Percentiles rank a stretch among this genome's conserved stretches.
phyloP scores from a whole-genome alignment of 2,329 filamentous ascomycete species.

The Golovinomyces cichoracearum region DNA sequence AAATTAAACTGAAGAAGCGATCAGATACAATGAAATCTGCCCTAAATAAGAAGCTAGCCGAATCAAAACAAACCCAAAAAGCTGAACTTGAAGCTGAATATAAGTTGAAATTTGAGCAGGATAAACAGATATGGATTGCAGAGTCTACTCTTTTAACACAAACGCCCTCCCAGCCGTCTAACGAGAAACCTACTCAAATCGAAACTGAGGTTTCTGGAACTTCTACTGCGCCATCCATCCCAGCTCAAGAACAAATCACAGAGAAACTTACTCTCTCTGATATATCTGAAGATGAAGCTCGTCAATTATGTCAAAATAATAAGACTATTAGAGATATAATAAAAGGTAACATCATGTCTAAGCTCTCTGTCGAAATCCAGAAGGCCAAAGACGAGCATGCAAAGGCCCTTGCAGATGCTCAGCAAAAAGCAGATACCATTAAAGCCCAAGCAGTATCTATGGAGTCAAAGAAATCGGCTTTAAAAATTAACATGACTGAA shows the following conservation, averaged over 20 bases:
- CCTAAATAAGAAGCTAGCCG: constrained; percentile 39
- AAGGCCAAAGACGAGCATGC: constrained; percentile 28
- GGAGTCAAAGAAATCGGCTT: constrained; percentile 45
- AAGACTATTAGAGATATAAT: constrained; percentile 20
- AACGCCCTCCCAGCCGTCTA: constrained; percentile 7
- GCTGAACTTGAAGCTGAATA: constrained; percentile 24
- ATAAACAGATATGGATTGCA: constrained; percentile 34
- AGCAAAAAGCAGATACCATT: constrained; percentile 18
- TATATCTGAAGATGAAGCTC: constrained; percentile 28
- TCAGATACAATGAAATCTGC: constrained; percentile 43
- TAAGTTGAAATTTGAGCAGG: constrained; percentile 30
- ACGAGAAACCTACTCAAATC: constrained; percentile 19
- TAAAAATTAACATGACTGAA: constrained; percentile 57
- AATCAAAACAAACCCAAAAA: constrained; percentile 26
- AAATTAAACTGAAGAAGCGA: constrained; percentile 34
- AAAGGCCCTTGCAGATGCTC: constrained; percentile 23
- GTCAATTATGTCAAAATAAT: constrained; percentile 30
- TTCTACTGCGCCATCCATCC: constrained; percentile 8
- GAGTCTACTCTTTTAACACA: constrained; percentile 19
- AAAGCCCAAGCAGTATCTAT: constrained; percentile 35
- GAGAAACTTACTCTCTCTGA: constrained; percentile 11
- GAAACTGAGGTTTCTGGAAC: constrained; percentile 2
- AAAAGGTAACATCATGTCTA: constrained; percentile 38
- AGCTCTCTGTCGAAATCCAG: constrained; percentile 38
- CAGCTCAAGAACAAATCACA: constrained; percentile 5